Base-by-base conservation (phyloP, 371 early-diverging fungal genomes). In the Sporodiniella umbellata region DNA sequence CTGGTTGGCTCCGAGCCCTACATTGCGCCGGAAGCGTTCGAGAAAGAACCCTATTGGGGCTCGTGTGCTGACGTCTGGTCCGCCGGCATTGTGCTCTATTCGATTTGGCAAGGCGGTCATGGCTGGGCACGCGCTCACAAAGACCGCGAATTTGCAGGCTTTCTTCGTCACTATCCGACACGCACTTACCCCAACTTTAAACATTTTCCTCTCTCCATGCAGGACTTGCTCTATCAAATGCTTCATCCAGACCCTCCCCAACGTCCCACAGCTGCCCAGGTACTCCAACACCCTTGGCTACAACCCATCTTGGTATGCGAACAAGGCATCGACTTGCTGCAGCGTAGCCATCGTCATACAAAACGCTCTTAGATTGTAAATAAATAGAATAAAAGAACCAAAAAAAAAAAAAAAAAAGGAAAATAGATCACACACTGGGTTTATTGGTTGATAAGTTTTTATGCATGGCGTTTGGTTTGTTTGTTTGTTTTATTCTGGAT, bases 1-100 rank as follows among this genome's bases (percentile, higher is more conserved):
- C 60, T 90, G 38, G 88, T 88, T 48, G 94, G 94, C 5, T 86
- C 88, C 5, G 86, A 83, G 26, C 92, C 93, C 14, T 94, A 93
- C 65, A 94, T 93, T 63, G 89, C 95, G 3, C 95, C 94, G 0
- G 93, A 92, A 73, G 88, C 80, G 58, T 79, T 74, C 33, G 45
- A 70, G 7, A 54, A 53, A 11, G 70, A 61, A 19, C 77, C 81
- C 47, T 92, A 88, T 46, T 86, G 89, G 62, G 89, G 85, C 4
- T 78, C 88, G 19, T 64, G 74, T 18, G 83, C 84, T 8, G 92
- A 92, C 51, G 67, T 92, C 31, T 92, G 92, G 92, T 83, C 88
- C 1, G 81, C 81, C 7, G 92, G 88, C 38, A 83, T 92, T 33
- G 87, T 92, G 10, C 81, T 85, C 58, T 87, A 86, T 60, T 81